These are phyloP conservation scores for Lasiosphaeria ovina DNA, from an alignment of 495 filamentous ascomycete genomes.

Conservation along the genomic window DNA sequence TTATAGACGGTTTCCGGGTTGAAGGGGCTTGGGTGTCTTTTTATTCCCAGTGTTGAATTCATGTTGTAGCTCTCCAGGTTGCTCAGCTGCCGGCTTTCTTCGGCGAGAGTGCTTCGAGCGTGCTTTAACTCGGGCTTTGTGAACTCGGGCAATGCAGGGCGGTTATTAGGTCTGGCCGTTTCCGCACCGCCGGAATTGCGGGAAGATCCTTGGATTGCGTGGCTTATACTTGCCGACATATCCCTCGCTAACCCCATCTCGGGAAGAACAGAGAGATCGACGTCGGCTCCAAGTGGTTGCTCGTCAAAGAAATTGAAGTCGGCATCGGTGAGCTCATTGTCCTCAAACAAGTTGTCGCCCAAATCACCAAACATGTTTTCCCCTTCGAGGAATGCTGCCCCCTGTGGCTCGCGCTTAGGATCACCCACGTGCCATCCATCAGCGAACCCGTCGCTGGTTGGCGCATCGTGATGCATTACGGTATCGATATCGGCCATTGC, in stretches of 20 bases:
- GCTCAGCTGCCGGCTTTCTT: constrained; percentile 27
- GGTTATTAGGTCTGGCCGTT: constrained; percentile 5
- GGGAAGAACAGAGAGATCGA: constrained; percentile 28
- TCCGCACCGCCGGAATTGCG: constrained; percentile 3
- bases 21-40: constrained; percentile 48
- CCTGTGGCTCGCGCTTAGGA: constrained; percentile 38
- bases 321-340: constrained; percentile 78
- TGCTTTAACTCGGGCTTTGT: constrained; percentile 50
- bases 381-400: constrained; percentile 41
- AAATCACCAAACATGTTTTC: constrained; percentile 71
- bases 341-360: constrained; percentile 73
- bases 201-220: constrained; percentile 8
- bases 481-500: constrained; percentile 30
- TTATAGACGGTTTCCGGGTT: constrained; percentile 53
- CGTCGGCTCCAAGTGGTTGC: constrained; percentile 37
- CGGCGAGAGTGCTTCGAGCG: constrained; percentile 43
- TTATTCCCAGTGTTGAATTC: constrained; percentile 32
- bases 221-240: constrained; percentile 14
- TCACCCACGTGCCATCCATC: constrained; percentile 38
- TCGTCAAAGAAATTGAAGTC: constrained; percentile 91
- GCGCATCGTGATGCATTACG: constrained; percentile 15
- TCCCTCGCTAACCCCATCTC: constrained; percentile 16
- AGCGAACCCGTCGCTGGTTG: constrained; percentile 24
- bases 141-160: constrained; percentile 33
- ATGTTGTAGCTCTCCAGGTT: constrained; percentile 29